phyloP scores from a whole-genome alignment of 139 green algal genomes.

The Auxenochlorella pyrenoidosa region DNA sequence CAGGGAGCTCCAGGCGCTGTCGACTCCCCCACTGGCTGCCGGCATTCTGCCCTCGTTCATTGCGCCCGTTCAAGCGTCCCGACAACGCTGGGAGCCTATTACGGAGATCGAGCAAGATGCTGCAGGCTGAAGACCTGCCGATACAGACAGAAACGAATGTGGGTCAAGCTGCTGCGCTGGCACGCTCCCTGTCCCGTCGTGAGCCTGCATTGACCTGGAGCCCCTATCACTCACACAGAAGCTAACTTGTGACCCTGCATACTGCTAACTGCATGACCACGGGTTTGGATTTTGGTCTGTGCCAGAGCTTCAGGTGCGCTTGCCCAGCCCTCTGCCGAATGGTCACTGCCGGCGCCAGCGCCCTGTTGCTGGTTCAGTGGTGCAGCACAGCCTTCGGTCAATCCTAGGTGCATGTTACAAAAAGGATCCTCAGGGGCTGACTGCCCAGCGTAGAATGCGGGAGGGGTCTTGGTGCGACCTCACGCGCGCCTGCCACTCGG shows the following conservation, averaged over 20 bases:
- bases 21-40: background rate
- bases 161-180: background rate
- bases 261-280: no score
- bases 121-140: background rate
- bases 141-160: background rate
- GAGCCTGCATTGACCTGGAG: no score
- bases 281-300: no score
- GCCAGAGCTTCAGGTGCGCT: background rate
- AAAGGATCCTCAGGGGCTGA: background rate
- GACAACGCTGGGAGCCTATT: background rate
- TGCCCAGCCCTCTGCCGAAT: background rate
- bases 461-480: constrained; percentile 48
- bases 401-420: no score
- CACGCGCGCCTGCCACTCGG: constrained; percentile 50
- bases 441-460: constrained; percentile 62
- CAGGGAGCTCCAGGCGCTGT: background rate
- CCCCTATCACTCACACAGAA: no score
- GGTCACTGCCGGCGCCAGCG: background rate
- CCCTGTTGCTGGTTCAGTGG: background rate
- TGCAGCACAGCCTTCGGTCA: background rate
- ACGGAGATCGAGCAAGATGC: background rate
- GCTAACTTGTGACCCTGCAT: no score
- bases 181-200: background rate
- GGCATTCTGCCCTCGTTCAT: background rate
- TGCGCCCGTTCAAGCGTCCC: background rate